Base-by-base conservation (phyloP, 129 eudicot genomes). In the Solidago caesia region DNA sequence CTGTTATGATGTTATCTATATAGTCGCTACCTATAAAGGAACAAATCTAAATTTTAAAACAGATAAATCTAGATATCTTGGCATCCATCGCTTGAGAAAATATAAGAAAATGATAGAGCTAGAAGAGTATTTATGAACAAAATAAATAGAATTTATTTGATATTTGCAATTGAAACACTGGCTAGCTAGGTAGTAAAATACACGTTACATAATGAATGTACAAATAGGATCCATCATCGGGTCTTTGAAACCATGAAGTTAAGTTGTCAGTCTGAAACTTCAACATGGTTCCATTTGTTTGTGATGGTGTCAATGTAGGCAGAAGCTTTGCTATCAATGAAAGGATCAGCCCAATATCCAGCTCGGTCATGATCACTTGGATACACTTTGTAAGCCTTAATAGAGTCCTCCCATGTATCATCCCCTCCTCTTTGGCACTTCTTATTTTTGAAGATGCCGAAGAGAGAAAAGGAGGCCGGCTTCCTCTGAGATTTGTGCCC, bases 291-390 rank as follows among this genome's bases (percentile, higher is more conserved):
- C 79, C 79, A 75, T 75, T 64, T 51, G 64, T 47, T 64, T 11
- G 72, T 75, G 13, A 64, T 65, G 16, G 57, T 25, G n/a, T 75
- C 48, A 62, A 75, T 75, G 25, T 75, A 75, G 65, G 39, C 72
- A 26, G 64, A 21, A 10, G 79, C 79, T 46, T 75, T 75, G 48
- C 71, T 75, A 14, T 75, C 79, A 39, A 75, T 75, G 49, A 71
- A 62, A 75, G 70, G 71, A 63, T 75, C 79, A 29, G 79, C 79
- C 79, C 69, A 65, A 8, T 43, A 21, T 49, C 79, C 79, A 15
- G 71, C 71, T 16, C 79, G 9, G 6, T 75, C 79, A 63, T 75
- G 79, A 63, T 75, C 79, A 49, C 79, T 75, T 15, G 79, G 79
- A 43, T 60, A 73, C 69, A 60, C 77, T 60, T 73, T 73, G 47